phyloP scores from a whole-genome alignment of 805 yeast species.

The Teunomyces pallodes region DNA sequence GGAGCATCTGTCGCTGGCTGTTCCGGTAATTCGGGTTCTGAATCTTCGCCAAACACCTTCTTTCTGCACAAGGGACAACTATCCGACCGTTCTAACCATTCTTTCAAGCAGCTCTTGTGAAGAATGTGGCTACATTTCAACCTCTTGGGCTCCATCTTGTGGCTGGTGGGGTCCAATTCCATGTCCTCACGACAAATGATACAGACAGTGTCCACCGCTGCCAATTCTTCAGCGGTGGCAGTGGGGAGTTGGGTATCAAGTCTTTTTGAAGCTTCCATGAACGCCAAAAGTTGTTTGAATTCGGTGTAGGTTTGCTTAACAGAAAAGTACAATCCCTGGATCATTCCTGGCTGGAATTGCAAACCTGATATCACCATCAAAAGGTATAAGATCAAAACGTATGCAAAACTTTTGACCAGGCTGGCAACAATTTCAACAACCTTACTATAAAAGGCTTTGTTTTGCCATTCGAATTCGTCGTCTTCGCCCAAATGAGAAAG shows the following conservation, averaged over 20 bases:
- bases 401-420: slow-evolving; percentile 30
- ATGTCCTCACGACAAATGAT: slow-evolving; percentile 92
- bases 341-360: slow-evolving; percentile 36
- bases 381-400: slow-evolving; percentile 32
- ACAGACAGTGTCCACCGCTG: slow-evolving; percentile 59
- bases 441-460: slow-evolving; percentile 58
- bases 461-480: slow-evolving; percentile 69
- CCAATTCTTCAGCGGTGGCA: slow-evolving; percentile 63
- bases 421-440: slow-evolving; percentile 53
- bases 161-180: slow-evolving; percentile 35
- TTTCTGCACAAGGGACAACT: slow-evolving; percentile 91
- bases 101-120: slow-evolving; percentile 85
- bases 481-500: slow-evolving; percentile 33
- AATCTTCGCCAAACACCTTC: slow-evolving; percentile 44
- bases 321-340: slow-evolving; percentile 45
- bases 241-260: slow-evolving; percentile 61
- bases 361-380: slow-evolving; percentile 30
- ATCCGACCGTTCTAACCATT: slow-evolving; percentile 90
- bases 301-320: slow-evolving; percentile 29
- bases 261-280: slow-evolving; percentile 56
- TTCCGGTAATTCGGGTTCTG: not conserved
- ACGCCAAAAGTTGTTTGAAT: slow-evolving; percentile 43
- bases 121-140: slow-evolving; percentile 83
- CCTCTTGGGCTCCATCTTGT: slow-evolving; percentile 58
- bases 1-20: not conserved